These are phyloP conservation scores for Melampsora americana DNA, from an alignment of 1,284 basidiomycete species.

Conservation along the genomic window DNA sequence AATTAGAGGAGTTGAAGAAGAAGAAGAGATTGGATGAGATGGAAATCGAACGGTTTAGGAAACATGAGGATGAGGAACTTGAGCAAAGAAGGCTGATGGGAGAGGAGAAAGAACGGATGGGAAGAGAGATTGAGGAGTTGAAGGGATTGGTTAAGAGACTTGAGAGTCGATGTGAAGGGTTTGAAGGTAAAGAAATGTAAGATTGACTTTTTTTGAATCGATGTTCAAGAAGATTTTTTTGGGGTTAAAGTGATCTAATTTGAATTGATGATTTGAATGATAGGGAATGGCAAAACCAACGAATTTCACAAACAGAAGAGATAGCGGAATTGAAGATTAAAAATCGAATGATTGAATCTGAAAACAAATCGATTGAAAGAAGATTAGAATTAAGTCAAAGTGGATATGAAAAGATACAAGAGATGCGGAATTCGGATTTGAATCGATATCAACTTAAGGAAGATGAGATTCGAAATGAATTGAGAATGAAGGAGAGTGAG, in stretches of 20 bases:
- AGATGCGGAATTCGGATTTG: neutral
- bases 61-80: no score
- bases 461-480: neutral
- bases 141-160: neutral
- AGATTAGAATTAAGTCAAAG: neutral
- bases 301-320: neutral
- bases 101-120: neutral
- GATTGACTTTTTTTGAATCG: neutral
- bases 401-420: constrained; percentile 1
- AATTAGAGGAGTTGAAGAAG: neutral
- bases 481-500: neutral
- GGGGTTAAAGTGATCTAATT: no score
- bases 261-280: no score
- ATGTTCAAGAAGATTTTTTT: no score
- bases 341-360: neutral
- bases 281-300: neutral
- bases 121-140: neutral
- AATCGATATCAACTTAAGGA: neutral
- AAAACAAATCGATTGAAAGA: neutral
- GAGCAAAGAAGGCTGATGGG: no score
- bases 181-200: neutral
- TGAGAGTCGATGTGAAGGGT: neutral
- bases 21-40: neutral
- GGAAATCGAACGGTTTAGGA: neutral
- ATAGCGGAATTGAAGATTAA: neutral